Base-by-base conservation (phyloP, 192 early-diverging fungal genomes). In the Umbelopsis vinacea region DNA sequence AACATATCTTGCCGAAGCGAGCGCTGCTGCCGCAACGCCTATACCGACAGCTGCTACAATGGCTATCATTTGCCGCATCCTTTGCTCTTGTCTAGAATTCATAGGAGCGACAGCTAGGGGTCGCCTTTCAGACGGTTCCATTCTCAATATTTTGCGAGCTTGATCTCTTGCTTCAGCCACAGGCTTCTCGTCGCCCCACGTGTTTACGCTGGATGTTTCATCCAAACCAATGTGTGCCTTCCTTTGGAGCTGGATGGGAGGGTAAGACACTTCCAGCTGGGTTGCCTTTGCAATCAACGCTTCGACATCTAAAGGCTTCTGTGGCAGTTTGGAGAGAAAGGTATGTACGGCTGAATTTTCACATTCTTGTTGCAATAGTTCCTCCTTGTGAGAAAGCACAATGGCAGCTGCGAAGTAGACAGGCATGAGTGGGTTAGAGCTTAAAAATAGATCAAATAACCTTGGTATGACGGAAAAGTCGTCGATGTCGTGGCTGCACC, bases 401-500 rank as follows among this genome's bases (percentile, higher is more conserved):
- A 86, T 79, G 15, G 83, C 80, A 0, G 82, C 80, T 0, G 83
- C 60, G 35, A 85, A 73, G 33, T 84, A 87, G 0, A 87, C 70
- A 0, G 80, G 76, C 85, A 84, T 87, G 22, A 84, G 69, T 15
- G 85, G 85, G 46, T 83, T 84, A 26, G 77, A 77, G 45, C 80
- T 72, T 6, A 88, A 50, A 52, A 88, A 82, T 57, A 86, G 75
- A 52, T 88, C 87, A 73, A 80, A 88, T 21, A 88, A 57, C 11
- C 85, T 76, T 11, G 77, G 69, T 22, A 88, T 67, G 45, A 79
- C 79, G 1, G 46, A 70, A 21, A 86, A 81, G 67, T 82, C 74
- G 19, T 73, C 53, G 4, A 88, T 53, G 55, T 88, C 81, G 53
- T 88, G 87, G 63, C 82, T 78, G 46, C 84, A 88, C 87, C 87